Evolutionary conservation across 805 yeast species (phyloP), one percentile per base, ranked within the genome.

Genomic region (Ogataea siamensis): DNA sequence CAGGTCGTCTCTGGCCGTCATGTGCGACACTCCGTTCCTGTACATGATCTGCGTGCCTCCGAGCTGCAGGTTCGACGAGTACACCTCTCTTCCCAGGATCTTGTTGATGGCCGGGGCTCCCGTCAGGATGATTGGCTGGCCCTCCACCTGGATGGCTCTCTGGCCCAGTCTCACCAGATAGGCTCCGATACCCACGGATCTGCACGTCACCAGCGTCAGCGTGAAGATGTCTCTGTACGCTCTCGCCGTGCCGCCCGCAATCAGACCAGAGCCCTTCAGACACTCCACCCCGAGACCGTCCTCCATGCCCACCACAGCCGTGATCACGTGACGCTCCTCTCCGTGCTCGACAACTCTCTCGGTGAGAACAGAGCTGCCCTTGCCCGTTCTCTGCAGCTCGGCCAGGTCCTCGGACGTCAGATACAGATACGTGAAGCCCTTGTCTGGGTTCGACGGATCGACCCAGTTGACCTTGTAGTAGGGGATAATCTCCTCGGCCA

Each of bases 161-260:
- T 93, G 98, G 58, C 99, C 99, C 51, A 93, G 76, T 68, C 99
- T 84, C 28, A 93, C 99, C 62, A 93, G 74, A 62, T 93, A 93
- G 31, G 99, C 99, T 73, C 99, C 99, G 64, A 93, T 93, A 82
- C 99, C 99, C 57, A 93, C 99, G 36, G 98, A 89, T 75, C 99
- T 83, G 71, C 98, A 89, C n/a, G 99, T 93, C 39, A 93, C 99
- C 63, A 93, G 74, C n/a, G 99, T 91, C 43, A 89, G 79, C 14
- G 99, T 93, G 73, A 93, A 93, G 47, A 93, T 93, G 60, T 93
- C 99, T 63, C 86, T 85, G 78, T 93, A 93, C 14, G 99, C 99
- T 63, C 87, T 82, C 9, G 97, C 86, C 32, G 99, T 93, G 19
- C 95, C 96, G 67, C 99, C 99, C 15, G 99, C 99, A 68, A 93